These are phyloP conservation scores for Rosellinia necatrix DNA, from an alignment of 2,329 filamentous ascomycete species.

Conservation along the genomic window DNA sequence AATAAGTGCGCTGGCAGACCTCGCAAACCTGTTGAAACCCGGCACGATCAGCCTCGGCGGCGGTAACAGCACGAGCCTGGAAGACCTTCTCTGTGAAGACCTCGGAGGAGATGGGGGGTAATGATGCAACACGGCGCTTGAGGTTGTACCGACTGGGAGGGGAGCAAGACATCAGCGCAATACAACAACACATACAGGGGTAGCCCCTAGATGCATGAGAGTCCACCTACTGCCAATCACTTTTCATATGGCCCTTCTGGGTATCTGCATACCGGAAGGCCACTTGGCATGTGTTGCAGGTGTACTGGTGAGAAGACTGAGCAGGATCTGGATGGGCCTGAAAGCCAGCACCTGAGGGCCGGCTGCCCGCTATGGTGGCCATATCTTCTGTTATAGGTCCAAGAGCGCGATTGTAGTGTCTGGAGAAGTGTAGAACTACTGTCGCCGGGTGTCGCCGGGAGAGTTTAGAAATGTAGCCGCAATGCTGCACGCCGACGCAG, in stretches of 20 bases:
- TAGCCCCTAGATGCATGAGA: neutral
- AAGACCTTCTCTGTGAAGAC: slow-evolving; percentile 95
- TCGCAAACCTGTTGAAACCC: slow-evolving; percentile 84
- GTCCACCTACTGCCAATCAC: slow-evolving; percentile 89
- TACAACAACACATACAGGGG: neutral
- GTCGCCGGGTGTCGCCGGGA: too few relatives aligned
- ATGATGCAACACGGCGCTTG: slow-evolving; percentile 87
- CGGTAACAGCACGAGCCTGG: slow-evolving; percentile 83
- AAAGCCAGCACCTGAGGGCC: slow-evolving; percentile 38
- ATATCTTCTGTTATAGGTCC: slow-evolving; percentile 42
- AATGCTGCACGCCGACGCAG: too few relatives aligned
- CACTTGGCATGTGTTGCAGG: slow-evolving; percentile 97
- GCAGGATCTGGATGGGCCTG: slow-evolving; percentile 36
- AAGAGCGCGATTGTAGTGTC: neutral
- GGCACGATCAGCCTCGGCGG: slow-evolving; percentile 83
- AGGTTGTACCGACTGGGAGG: slow-evolving; percentile 82
- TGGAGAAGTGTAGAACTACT: neutral
- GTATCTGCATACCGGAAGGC: slow-evolving; percentile 93
- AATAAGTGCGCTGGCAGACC: slow-evolving; percentile 89
- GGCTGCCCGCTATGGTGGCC: slow-evolving; percentile 53
- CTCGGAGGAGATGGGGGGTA: slow-evolving; percentile 90
- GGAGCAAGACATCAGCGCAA: slow-evolving; percentile 22
- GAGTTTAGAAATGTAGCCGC: too few relatives aligned
- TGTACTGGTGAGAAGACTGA: slow-evolving; percentile 78
- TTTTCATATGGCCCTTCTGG: slow-evolving; percentile 95